Conservation (phyloP, 345 rosid species). For the Salix purpurea region DNA sequence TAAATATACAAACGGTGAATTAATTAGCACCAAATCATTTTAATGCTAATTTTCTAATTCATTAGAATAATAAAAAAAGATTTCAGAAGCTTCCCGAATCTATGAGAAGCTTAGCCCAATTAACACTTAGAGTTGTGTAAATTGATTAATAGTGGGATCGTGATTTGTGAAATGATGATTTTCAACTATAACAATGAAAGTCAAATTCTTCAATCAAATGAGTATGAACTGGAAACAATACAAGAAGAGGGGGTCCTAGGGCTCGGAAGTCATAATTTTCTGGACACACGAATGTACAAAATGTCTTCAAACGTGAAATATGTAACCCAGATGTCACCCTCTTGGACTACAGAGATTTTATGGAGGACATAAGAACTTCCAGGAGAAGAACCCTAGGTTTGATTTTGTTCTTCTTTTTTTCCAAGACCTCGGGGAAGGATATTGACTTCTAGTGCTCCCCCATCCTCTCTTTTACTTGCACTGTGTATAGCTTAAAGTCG, state of each 20-base stretch:
- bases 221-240: background rate
- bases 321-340: slow-evolving; percentile 32
- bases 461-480: background rate
- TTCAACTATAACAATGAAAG: background rate
- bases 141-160: background rate
- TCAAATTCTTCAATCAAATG: slow-evolving; percentile 11
- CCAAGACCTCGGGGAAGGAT: background rate
- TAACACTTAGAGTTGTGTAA: background rate
- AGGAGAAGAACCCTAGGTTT: slow-evolving; percentile 10
- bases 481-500: background rate
- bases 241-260: slow-evolving; percentile 22
- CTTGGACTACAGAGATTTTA: slow-evolving; percentile 27
- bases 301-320: slow-evolving; percentile 30
- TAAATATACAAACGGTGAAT: too few species aligned
- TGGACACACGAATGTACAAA: slow-evolving; percentile 20
- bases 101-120: background rate
- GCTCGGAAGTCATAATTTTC: slow-evolving; percentile 7
- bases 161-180: background rate
- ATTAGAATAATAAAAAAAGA: background rate
- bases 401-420: background rate
- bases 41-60: background rate
- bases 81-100: background rate
- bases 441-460: background rate
- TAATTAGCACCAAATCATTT: background rate
- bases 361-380: slow-evolving; percentile 22